Conservation (phyloP, 2,329 filamentous ascomycete species). For the Dryadomyces quercivorus region DNA sequence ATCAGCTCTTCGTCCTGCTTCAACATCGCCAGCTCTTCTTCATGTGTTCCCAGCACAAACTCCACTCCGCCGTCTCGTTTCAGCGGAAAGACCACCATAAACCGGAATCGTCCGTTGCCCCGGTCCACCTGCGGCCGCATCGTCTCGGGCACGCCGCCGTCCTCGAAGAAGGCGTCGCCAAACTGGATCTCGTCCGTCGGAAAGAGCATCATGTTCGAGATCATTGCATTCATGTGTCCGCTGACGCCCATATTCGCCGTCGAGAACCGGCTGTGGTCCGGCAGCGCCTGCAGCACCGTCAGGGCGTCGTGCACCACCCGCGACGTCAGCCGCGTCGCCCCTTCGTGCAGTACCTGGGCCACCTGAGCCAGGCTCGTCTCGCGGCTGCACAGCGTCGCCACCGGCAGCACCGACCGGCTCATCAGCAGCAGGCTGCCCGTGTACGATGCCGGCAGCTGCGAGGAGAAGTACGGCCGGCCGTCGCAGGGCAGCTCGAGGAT, state of each 20-base stretch:
- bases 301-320: neutral
- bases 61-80: neutral
- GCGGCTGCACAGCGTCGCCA: neutral
- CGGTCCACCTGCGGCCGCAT: conserved; percentile 1
- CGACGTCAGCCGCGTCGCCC: neutral
- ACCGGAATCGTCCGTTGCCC: conserved; percentile 2
- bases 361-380: neutral
- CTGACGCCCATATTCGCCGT: conserved; percentile 2
- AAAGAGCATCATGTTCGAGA: conserved; percentile 4
- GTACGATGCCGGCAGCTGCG: neutral
- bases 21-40: neutral
- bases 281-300: neutral
- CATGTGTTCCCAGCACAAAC: conserved; percentile 1
- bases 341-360: neutral
- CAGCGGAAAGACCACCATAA: conserved; percentile 1
- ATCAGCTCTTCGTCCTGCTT: neutral
- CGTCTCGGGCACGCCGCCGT: neutral
- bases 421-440: conserved; percentile 2
- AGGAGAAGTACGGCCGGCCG: neutral
- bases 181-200: neutral
- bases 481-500: conserved; percentile 2
- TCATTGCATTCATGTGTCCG: conserved; percentile 4
- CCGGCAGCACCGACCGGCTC: neutral
- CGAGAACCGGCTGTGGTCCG: conserved; percentile 1
- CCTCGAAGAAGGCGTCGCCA: neutral